Percentiles rank a stretch among this genome's conserved stretches.
These are phyloP conservation scores for Diaporthe amygdali DNA, from an alignment of 2,329 filamentous ascomycete genomes.

Conservation along the genomic window DNA sequence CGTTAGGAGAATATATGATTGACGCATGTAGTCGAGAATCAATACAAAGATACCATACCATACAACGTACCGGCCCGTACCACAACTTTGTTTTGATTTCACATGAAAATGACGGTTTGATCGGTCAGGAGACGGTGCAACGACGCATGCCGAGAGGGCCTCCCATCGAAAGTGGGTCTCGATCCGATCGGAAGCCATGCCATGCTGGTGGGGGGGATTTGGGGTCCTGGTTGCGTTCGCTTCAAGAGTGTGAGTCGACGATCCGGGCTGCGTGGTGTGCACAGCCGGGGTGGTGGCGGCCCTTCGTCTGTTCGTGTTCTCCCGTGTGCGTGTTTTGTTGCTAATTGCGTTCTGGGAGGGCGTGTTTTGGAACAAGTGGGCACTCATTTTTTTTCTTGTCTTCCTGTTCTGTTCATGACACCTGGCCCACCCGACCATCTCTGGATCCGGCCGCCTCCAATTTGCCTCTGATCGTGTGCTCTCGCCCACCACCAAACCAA, in stretches of 20 bases:
- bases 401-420: background rate
- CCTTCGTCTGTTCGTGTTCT: background rate
- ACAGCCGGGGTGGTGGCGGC: background rate
- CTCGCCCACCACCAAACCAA: too few species aligned
- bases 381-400: background rate
- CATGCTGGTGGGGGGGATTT: background rate
- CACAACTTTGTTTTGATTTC: background rate
- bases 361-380: conserved; percentile 10
- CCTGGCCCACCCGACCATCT: background rate
- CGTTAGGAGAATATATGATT: background rate
- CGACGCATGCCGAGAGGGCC: background rate
- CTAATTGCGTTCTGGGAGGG: background rate
- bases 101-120: background rate
- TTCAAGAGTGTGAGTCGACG: conserved; percentile 1
- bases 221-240: background rate
- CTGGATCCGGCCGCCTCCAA: background rate
- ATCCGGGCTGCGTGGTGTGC: background rate
- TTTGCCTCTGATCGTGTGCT: conserved; percentile 1
- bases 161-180: conserved; percentile 9
- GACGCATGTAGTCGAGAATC: background rate
- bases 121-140: background rate
- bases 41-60: background rate
- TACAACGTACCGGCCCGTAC: background rate
- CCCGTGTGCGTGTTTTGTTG: background rate
- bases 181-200: conserved; percentile 6